These are phyloP conservation scores for Termitomyces eurrhizus DNA, from an alignment of 768 basidiomycete genomes.

Conservation along the genomic window DNA sequence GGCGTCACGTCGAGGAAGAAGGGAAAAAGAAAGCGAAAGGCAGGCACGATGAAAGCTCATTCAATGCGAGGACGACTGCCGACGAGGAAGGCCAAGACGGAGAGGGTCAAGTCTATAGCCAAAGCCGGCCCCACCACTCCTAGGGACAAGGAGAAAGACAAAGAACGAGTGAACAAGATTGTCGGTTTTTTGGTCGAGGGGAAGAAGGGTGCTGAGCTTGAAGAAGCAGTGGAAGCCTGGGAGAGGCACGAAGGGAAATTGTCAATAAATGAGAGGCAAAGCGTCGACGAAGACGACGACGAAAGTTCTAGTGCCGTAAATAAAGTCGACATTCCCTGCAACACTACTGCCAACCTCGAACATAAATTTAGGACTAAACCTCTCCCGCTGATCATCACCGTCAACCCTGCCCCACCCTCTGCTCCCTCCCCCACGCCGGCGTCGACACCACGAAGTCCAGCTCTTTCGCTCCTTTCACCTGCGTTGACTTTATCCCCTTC, in stretches of 20 bases:
- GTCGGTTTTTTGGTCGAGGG: conserved; percentile 65
- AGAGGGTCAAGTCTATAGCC: not conserved
- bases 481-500: not conserved
- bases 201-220: conserved; percentile 59
- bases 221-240: conserved; percentile 60
- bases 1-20: not conserved
- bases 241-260: conserved; percentile 21
- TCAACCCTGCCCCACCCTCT: not conserved
- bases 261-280: not conserved
- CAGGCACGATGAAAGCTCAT: not conserved
- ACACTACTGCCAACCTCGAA: not conserved
- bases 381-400: not conserved
- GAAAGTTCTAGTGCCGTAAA: not conserved
- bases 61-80: not conserved
- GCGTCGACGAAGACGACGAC: not conserved
- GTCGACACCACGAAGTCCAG: not conserved
- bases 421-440: not conserved
- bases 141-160: not conserved
- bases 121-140: not conserved
- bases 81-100: conserved; percentile 9
- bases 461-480: not conserved
- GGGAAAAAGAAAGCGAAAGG: not conserved
- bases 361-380: not conserved
- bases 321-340: not conserved
- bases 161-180: conserved; percentile 59